phyloP scores from a whole-genome alignment of 352 stramenopile genomes.

The Globisporangium emineosum region DNA sequence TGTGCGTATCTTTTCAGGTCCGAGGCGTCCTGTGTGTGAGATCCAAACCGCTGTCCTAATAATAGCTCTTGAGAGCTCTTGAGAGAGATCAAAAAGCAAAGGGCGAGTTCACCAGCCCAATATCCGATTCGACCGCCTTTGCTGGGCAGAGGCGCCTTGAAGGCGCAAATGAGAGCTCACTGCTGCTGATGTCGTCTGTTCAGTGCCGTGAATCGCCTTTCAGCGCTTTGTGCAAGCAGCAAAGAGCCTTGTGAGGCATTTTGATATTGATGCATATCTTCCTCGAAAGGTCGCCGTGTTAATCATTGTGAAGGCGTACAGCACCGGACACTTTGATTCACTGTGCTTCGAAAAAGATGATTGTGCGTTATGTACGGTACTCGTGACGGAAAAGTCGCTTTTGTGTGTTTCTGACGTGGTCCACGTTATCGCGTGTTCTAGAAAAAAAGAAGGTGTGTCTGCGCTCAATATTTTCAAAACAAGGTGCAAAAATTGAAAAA shows the following conservation, averaged over 20 bases:
- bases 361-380: neutral
- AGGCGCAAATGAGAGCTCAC: neutral
- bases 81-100: neutral
- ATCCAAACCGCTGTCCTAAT: neutral
- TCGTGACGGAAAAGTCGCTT: neutral
- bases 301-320: slow-evolving; percentile 6
- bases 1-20: slow-evolving; percentile 1
- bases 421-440: neutral
- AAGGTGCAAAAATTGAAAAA: neutral
- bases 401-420: neutral
- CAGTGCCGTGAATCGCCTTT: neutral
- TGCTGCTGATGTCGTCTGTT: neutral
- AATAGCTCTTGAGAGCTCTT: neutral
- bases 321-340: neutral
- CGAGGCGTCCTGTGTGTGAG: neutral
- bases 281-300: slow-evolving; percentile 6
- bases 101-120: too few relatives aligned
- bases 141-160: neutral
- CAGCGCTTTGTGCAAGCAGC: neutral
- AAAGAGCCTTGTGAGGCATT: neutral
- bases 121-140: neutral
- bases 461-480: neutral
- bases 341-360: neutral
- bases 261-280: neutral
- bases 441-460: slow-evolving; percentile 4